Evolutionary conservation across 1,284 basidiomycete species (phyloP).

Genomic region (Phellinidium pouzarii): DNA sequence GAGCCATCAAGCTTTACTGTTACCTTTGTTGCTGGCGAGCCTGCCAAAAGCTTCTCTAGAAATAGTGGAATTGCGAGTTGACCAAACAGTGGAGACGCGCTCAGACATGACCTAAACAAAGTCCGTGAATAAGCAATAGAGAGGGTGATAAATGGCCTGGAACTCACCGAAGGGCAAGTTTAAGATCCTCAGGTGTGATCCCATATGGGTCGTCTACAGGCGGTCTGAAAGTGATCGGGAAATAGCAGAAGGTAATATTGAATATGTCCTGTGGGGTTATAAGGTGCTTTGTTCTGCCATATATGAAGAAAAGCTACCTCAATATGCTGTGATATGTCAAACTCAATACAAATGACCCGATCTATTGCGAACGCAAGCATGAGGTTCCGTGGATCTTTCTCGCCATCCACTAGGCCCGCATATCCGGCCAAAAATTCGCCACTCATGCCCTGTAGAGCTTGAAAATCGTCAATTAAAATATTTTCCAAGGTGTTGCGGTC

Average conservation of each 20-base stretch:
- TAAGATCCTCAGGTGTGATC: conserved; percentile 86
- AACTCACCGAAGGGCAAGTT: conserved; percentile 59
- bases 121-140: neutral
- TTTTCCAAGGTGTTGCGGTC: neutral
- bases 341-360: conserved; percentile 81
- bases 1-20: neutral
- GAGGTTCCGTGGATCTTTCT: conserved; percentile 96
- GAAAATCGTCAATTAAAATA: conserved; percentile 20
- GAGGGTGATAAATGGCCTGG: neutral
- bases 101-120: conserved; percentile 48
- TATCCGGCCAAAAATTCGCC: conserved; percentile 75
- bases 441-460: conserved; percentile 69
- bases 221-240: conserved; percentile 95
- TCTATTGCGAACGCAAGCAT: conserved; percentile 86
- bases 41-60: conserved; percentile 86
- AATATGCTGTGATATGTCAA: conserved; percentile 66
- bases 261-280: conserved; percentile 67
- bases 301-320: conserved; percentile 51
- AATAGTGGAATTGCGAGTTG: conserved; percentile 83
- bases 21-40: conserved; percentile 82
- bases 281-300: neutral
- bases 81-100: conserved; percentile 79
- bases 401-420: conserved; percentile 78
- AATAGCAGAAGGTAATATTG: conserved; percentile 97
- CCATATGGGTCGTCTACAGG: conserved; percentile 93